phyloP scores from a whole-genome alignment of 2,329 filamentous ascomycete species.

The Metarhizium brunneum region DNA sequence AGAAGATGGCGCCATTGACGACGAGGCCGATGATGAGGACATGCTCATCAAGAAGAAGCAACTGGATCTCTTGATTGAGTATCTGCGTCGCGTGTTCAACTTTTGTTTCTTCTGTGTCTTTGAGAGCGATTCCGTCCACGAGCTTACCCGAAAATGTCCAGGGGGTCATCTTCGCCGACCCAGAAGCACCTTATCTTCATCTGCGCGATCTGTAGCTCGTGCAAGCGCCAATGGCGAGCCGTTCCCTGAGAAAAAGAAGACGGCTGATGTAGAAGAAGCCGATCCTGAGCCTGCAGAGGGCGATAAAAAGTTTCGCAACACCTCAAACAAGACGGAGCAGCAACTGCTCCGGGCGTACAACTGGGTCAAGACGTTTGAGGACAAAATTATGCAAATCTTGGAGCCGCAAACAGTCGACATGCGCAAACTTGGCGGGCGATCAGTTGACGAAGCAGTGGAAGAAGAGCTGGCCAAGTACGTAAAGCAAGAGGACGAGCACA shows the following conservation, averaged over 20 bases:
- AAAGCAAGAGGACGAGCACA: constrained; percentile 95
- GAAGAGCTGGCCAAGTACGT: constrained; percentile 82
- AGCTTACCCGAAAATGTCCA: constrained; percentile 89
- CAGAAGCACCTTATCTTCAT: constrained; percentile 70
- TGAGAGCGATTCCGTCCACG: constrained; percentile 93
- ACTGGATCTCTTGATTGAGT: constrained; percentile 90
- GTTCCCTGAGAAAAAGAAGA: constrained; percentile 76
- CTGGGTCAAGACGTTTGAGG: constrained; percentile 98
- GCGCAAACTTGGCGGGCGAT: constrained; percentile 82
- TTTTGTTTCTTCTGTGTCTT: constrained; percentile 99
- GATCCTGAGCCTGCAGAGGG: constrained; percentile 36
- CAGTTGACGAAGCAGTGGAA: constrained; percentile 74
- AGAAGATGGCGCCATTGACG: constrained; percentile 68
- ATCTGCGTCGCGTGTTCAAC: constrained; percentile 91
- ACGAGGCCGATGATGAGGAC: constrained; percentile 86
- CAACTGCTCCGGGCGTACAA: constrained; percentile 93
- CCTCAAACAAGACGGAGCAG: constrained; percentile 71
- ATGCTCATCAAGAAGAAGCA: constrained; percentile 91
- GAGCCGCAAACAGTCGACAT: constrained; percentile 84
- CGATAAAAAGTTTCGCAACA: constrained; percentile 65
- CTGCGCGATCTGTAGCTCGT: constrained; percentile 74
- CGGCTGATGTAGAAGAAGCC: constrained; percentile 53
- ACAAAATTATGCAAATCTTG: constrained; percentile 87
- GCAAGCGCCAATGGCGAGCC: constrained; percentile 76
- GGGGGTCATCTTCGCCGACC: constrained; percentile 94